These are phyloP conservation scores for Neurospora sp. DNA, from an alignment of 495 filamentous ascomycete genomes.

Conservation along the genomic window DNA sequence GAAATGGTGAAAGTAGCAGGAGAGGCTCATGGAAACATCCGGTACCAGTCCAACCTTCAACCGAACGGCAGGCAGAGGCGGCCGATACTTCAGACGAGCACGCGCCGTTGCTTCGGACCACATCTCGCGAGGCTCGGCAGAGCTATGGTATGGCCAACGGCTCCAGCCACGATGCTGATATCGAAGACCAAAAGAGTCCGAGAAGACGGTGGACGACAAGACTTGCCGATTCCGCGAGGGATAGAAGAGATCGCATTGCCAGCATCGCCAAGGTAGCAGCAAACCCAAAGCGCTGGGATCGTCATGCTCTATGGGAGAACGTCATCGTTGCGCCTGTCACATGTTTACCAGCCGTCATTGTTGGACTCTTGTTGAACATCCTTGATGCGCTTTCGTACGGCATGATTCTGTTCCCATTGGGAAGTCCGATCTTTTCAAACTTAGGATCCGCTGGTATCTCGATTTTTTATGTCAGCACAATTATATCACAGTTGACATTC, in stretches of 20 bases:
- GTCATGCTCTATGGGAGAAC: conserved; percentile 49
- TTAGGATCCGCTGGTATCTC: conserved; percentile 90
- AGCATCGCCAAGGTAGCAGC: conserved; percentile 11
- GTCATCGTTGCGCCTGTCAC: conserved; percentile 55
- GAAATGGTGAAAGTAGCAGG: not conserved
- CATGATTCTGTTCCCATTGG: conserved; percentile 92
- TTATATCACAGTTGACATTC: conserved; percentile 88
- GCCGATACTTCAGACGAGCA: conserved; percentile 20
- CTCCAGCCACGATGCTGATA: conserved; percentile 18
- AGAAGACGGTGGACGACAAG: conserved; percentile 10
- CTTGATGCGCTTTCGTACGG: conserved; percentile 92
- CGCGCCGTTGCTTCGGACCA: conserved; percentile 25
- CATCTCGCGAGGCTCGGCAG: conserved; percentile 13
- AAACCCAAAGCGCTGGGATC: conserved; percentile 66
- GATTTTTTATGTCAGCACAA: conserved; percentile 97
- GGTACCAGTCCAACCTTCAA: not conserved
- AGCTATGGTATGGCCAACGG: conserved; percentile 13
- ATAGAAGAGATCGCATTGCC: not conserved
- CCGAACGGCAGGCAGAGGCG: not conserved
- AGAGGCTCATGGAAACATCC: conserved; percentile 1
- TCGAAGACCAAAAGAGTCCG: conserved; percentile 26
- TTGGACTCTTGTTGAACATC: conserved; percentile 84
- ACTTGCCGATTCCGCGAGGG: conserved; percentile 1
- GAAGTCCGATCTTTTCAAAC: conserved; percentile 67
- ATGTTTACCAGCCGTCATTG: conserved; percentile 71